Conservation (phyloP, 1,284 basidiomycete species). For the Marasmius oreades region DNA sequence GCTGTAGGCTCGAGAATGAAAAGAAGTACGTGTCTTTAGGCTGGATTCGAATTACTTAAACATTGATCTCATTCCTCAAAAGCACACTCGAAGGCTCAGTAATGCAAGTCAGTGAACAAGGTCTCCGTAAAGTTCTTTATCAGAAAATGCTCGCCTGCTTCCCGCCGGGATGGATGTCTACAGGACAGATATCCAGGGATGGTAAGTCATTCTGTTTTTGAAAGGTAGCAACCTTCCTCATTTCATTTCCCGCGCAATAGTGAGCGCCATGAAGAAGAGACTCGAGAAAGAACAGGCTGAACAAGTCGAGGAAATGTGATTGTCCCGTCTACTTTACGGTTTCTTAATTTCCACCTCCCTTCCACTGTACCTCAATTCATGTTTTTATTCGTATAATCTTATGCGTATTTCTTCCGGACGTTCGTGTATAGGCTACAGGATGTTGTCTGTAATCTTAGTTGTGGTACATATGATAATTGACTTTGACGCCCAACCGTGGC, state of each 20-base stretch:
- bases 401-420: background rate
- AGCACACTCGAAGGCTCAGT: conserved; percentile 66
- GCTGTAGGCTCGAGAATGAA: conserved; percentile 77
- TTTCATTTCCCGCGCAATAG: conserved; percentile 28
- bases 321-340: too few species aligned
- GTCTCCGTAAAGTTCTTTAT: conserved; percentile 70
- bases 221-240: background rate
- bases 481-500: too few species aligned
- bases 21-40: conserved; percentile 63
- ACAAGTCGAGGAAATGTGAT: background rate
- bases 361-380: background rate
- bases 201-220: conserved; percentile 28
- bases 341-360: background rate
- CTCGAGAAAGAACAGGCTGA: conserved; percentile 12
- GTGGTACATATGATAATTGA: too few species aligned
- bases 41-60: conserved; percentile 7
- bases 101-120: conserved; percentile 74
- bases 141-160: conserved; percentile 79
- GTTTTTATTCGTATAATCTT: background rate
- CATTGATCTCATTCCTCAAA: conserved; percentile 4
- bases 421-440: background rate
- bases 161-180: conserved; percentile 72
- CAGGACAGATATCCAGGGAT: conserved; percentile 58
- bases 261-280: conserved; percentile 61
- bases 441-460: too few species aligned